Conservation (phyloP, 2,329 filamentous ascomycete genomes). For the Aureobasidium sp. region DNA sequence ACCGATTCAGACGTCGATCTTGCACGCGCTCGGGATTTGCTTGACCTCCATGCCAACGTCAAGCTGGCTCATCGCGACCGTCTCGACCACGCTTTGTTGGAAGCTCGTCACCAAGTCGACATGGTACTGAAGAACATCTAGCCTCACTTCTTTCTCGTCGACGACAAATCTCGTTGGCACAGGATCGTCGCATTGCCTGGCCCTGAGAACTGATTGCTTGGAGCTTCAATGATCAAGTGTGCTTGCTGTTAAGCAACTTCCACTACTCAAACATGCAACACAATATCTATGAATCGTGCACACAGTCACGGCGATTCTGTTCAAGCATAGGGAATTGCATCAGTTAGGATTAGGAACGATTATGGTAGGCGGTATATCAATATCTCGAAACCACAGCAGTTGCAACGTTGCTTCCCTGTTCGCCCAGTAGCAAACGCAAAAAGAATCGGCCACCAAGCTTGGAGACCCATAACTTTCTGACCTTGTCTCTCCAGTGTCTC, state of each 20-base stretch:
- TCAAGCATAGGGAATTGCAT: not conserved
- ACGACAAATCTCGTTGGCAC: not conserved
- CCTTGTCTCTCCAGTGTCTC: slow-evolving; percentile 3
- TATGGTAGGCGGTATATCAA: not conserved
- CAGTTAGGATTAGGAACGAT: slow-evolving; percentile 2
- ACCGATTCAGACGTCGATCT: slow-evolving; percentile 38
- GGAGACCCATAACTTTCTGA: slow-evolving; percentile 5
- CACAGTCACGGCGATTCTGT: not conserved
- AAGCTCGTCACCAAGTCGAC: slow-evolving; percentile 43
- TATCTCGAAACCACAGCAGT: slow-evolving; percentile 14
- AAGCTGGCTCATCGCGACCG: slow-evolving; percentile 45
- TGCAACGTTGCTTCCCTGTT: slow-evolving; percentile 13
- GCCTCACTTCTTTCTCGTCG: not conserved
- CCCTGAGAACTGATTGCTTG: not conserved
- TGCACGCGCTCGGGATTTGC: slow-evolving; percentile 51
- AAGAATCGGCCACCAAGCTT: slow-evolving; percentile 1
- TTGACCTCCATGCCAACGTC: slow-evolving; percentile 50
- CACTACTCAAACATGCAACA: not conserved
- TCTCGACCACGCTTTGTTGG: slow-evolving; percentile 42
- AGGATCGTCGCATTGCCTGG: no score
- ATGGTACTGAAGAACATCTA: slow-evolving; percentile 19
- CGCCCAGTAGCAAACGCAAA: slow-evolving; percentile 2
- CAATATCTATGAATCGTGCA: not conserved
- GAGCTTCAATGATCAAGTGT: not conserved
- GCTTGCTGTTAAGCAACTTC: not conserved